A percentile compares a stretch with the other conserved stretches of the same genome.
Evolutionary conservation across 805 yeast species (phyloP).

Genomic region (Wickerhamiella galacta): DNA sequence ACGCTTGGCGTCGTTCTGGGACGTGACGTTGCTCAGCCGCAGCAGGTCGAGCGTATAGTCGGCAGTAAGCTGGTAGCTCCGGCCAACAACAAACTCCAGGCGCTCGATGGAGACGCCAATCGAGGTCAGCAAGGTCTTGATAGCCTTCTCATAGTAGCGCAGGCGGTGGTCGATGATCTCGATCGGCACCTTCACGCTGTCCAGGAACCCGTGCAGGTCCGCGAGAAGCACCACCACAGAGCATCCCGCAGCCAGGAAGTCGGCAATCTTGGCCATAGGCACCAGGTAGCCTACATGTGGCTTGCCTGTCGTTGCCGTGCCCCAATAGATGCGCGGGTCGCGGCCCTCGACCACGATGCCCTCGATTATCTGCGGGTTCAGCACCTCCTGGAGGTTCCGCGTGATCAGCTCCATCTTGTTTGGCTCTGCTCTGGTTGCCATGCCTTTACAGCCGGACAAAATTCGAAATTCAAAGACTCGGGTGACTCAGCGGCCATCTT

Average conservation of each 20-base stretch:
- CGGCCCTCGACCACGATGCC: slow-evolving; percentile 68
- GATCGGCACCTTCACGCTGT: slow-evolving; percentile 95
- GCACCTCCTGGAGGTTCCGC: slow-evolving; percentile 76
- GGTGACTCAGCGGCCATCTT: no score
- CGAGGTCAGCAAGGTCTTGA: slow-evolving; percentile 71
- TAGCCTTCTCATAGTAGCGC: slow-evolving; percentile 65
- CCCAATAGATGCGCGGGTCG: slow-evolving; percentile 87
- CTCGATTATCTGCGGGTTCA: slow-evolving; percentile 75
- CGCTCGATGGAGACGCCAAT: slow-evolving; percentile 86
- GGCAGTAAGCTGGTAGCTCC: slow-evolving; percentile 66
- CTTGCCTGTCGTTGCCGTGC: slow-evolving; percentile 97
- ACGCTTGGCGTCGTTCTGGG: slow-evolving; percentile 92
- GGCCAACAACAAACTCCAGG: slow-evolving; percentile 69
- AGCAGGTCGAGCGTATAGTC: slow-evolving; percentile 82
- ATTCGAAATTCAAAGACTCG: neutral
- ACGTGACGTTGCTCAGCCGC: slow-evolving; percentile 64
- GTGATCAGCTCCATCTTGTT: slow-evolving; percentile 49
- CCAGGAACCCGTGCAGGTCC: slow-evolving; percentile 90
- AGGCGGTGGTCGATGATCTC: slow-evolving; percentile 84
- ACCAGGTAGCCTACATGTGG: slow-evolving; percentile 99
- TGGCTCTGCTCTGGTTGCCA: neutral
- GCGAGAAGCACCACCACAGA: slow-evolving; percentile 85
- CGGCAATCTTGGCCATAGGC: slow-evolving; percentile 92
- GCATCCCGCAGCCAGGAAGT: slow-evolving; percentile 89
- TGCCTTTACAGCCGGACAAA: neutral